Evolutionary conservation across 1,284 basidiomycete genomes (phyloP).

Genomic region (Boletus semigastroideus): DNA sequence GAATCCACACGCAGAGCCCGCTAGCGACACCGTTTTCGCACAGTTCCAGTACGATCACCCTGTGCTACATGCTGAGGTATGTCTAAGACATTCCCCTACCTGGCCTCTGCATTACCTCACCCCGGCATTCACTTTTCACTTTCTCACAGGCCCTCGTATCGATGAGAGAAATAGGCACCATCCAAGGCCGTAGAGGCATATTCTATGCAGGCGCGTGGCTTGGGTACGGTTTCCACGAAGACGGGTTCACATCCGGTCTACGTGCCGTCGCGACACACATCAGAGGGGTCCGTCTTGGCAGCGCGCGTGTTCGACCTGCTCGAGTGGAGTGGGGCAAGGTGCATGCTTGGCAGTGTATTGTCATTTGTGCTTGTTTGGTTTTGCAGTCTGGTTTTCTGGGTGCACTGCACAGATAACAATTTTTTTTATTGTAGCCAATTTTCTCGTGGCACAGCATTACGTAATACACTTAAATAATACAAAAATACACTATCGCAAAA

Average conservation of each 20-base stretch:
- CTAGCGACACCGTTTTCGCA: slow-evolving; percentile 46
- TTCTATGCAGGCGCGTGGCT: slow-evolving; percentile 81
- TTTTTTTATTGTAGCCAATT: too few relatives aligned
- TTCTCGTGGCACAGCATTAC: too few relatives aligned
- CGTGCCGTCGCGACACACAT: slow-evolving; percentile 37
- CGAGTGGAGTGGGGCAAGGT: slow-evolving; percentile 30
- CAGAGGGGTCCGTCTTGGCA: slow-evolving; percentile 17
- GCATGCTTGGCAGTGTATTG: slow-evolving; percentile 11
- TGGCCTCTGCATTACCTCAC: too few relatives aligned
- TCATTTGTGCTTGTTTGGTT: slow-evolving; percentile 13
- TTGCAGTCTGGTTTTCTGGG: slow-evolving; percentile 4
- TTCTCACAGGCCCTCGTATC: slow-evolving; percentile 51
- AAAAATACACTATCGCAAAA: too few relatives aligned
- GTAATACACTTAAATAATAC: too few relatives aligned
- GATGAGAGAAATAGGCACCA: slow-evolving; percentile 52
- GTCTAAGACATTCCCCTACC: too few relatives aligned
- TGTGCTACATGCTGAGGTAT: slow-evolving; percentile 51
- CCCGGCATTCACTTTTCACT: not conserved
- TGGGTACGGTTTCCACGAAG: slow-evolving; percentile 81
- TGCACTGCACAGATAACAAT: too few relatives aligned
- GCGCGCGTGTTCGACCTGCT: slow-evolving; percentile 33
- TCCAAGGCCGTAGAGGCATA: slow-evolving; percentile 67
- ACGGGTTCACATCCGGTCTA: slow-evolving; percentile 72
- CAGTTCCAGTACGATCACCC: slow-evolving; percentile 72
- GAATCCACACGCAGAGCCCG: slow-evolving; percentile 70